These are phyloP conservation scores for Paxillus involutus DNA, from an alignment of 768 basidiomycete genomes.

Conservation along the genomic window DNA sequence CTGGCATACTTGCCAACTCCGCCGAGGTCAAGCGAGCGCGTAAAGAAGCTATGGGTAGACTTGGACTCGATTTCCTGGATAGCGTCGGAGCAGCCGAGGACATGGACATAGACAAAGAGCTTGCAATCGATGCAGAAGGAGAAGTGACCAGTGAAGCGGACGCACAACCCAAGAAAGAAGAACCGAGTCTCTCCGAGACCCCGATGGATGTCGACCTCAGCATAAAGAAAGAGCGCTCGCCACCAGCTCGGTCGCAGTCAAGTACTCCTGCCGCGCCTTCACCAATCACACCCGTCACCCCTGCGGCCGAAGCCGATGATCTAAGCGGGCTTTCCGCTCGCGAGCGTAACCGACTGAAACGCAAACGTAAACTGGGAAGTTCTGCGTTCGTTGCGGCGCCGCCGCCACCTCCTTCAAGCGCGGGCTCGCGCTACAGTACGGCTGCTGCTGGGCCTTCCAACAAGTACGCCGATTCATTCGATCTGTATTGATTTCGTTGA, in stretches of 20 bases:
- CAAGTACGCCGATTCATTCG: constrained; percentile 42
- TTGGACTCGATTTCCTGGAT: constrained; percentile 86
- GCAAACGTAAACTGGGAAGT: constrained; percentile 89
- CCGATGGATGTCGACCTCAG: constrained; percentile 47
- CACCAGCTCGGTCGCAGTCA: constrained; percentile 43
- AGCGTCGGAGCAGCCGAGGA: constrained; percentile 69
- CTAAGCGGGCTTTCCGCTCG: constrained; percentile 74
- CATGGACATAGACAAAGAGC: constrained; percentile 84
- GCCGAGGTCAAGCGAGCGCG: constrained; percentile 85
- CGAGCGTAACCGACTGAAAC: constrained; percentile 90
- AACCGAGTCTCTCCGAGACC: constrained; percentile 33
- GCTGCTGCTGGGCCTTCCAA: constrained; percentile 57
- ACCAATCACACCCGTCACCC: constrained; percentile 42
- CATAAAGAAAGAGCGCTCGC: constrained; percentile 39
- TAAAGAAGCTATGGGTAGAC: constrained; percentile 83
- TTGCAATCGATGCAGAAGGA: constrained; percentile 55
- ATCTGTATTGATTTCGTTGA: constrained; percentile 1
- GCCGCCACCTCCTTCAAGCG: constrained; percentile 53
- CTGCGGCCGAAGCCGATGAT: constrained; percentile 42
- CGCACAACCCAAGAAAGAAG: constrained; percentile 38
- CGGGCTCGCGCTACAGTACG: constrained; percentile 62
- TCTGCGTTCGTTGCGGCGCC: constrained; percentile 78
- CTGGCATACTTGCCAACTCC: constrained; percentile 68
- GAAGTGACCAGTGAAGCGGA: constrained; percentile 48
- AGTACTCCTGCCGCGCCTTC: constrained; percentile 48